These are phyloP conservation scores for Diplosphaera chodatii DNA, from an alignment of 139 green algal species.

Conservation along the genomic window DNA sequence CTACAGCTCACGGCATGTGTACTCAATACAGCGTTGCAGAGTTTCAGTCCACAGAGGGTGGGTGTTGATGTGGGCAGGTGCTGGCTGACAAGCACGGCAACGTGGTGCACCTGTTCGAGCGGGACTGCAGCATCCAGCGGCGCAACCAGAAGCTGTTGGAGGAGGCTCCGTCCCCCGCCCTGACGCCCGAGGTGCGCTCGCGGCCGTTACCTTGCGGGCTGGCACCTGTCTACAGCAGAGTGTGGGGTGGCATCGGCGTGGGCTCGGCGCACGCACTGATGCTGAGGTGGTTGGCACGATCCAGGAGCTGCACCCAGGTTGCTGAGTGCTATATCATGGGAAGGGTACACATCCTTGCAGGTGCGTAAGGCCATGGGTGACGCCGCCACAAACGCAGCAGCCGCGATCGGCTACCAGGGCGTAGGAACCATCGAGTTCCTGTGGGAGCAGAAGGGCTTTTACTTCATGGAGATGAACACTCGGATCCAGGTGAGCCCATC, in stretches of 20 bases:
- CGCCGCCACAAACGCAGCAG: conserved; percentile 70
- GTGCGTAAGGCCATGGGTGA: conserved; percentile 88
- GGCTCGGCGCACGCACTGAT: too few relatives aligned
- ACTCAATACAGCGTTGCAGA: too few relatives aligned
- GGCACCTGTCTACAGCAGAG: too few relatives aligned
- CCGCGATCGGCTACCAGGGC: conserved; percentile 79
- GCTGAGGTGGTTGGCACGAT: too few relatives aligned
- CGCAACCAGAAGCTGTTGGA: conserved; percentile 98
- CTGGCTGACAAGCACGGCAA: conserved; percentile 95
- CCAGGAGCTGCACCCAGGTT: too few relatives aligned
- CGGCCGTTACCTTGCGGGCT: too few relatives aligned
- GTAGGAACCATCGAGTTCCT: conserved; percentile 93
- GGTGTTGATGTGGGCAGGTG: conserved; percentile 51
- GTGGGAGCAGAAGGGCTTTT: conserved; percentile 89
- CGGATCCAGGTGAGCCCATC: conserved; percentile 78
- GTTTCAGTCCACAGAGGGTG: too few relatives aligned
- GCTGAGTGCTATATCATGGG: too few relatives aligned
- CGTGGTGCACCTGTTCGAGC: conserved; percentile 89
- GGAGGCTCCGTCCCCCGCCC: conserved; percentile 82
- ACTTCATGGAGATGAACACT: conserved; percentile 99
- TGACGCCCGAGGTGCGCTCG: conserved; percentile 80
- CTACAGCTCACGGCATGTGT: too few relatives aligned
- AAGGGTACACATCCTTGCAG: too few relatives aligned
- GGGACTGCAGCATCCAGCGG: conserved; percentile 94
- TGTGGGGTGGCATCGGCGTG: too few relatives aligned